Percentiles rank a stretch among this genome's conserved stretches.
phyloP scores from a whole-genome alignment of 2,329 filamentous ascomycete genomes.

The Didymella keratinophila region DNA sequence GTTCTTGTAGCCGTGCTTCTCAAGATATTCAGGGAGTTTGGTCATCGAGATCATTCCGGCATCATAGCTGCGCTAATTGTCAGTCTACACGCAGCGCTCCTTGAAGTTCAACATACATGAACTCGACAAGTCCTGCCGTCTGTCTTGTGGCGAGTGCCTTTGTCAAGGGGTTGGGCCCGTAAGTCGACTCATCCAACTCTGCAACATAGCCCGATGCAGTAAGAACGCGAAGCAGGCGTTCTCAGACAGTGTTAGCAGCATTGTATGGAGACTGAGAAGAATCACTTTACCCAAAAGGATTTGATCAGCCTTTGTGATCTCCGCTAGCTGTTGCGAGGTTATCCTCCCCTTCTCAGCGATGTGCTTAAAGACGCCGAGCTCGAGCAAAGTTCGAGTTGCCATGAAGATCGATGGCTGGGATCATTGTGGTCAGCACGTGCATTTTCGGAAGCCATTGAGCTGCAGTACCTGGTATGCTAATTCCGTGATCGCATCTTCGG shows the following conservation, averaged over 20 bases:
- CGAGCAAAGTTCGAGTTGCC: constrained; percentile 4
- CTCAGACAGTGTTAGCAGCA: neutral
- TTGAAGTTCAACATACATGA: neutral
- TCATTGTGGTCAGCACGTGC: neutral
- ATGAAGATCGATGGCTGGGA: constrained; percentile 12
- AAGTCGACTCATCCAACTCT: constrained; percentile 7
- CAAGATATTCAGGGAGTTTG: constrained; percentile 32
- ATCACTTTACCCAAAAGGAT: constrained; percentile 9
- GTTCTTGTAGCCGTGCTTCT: constrained; percentile 30
- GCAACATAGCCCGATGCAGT: constrained; percentile 14
- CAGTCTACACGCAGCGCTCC: neutral
- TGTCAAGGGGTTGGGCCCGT: constrained; percentile 1
- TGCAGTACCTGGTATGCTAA: constrained; percentile 8
- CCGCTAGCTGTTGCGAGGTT: constrained; percentile 10
- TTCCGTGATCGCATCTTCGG: constrained; percentile 10
- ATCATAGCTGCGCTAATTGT: neutral
- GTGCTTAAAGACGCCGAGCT: constrained; percentile 8
- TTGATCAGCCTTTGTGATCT: constrained; percentile 6
- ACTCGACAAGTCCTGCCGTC: constrained; percentile 11
- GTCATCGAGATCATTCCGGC: constrained; percentile 9
- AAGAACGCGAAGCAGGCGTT: constrained; percentile 11
- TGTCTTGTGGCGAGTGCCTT: constrained; percentile 8
- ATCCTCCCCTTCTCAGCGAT: constrained; percentile 6
- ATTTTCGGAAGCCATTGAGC: neutral
- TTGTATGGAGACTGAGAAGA: neutral